phyloP scores from a whole-genome alignment of 2,329 filamentous ascomycete species.

The Akanthomyces lecanii region DNA sequence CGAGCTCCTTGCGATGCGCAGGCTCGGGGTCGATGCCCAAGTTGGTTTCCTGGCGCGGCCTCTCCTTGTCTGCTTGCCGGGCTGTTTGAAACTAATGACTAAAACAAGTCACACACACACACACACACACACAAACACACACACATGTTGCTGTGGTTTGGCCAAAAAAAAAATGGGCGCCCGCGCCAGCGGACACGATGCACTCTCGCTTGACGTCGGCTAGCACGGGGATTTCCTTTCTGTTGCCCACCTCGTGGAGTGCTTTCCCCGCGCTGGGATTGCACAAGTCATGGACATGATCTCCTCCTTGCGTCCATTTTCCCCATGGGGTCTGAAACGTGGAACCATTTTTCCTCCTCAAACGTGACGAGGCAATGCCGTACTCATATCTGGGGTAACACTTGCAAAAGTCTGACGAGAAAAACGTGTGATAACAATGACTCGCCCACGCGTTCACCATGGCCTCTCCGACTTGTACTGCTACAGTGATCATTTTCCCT shows the following conservation, averaged over 20 bases:
- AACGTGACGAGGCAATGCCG: too few species aligned
- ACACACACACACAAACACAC: not conserved
- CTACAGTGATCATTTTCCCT: too few species aligned
- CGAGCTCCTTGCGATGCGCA: too few species aligned
- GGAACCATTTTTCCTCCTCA: not conserved
- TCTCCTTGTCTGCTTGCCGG: too few species aligned
- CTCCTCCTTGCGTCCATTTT: not conserved
- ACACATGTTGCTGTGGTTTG: too few species aligned
- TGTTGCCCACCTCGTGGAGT: not conserved
- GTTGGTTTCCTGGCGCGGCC: too few species aligned
- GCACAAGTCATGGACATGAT: not conserved
- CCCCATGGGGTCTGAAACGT: not conserved
- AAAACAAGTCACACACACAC: not conserved
- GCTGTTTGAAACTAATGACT: not conserved
- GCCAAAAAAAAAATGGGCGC: not conserved
- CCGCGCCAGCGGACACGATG: not conserved
- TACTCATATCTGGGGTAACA: too few species aligned
- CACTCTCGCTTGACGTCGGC: slow-evolving; percentile 10
- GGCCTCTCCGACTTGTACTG: too few species aligned
- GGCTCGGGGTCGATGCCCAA: too few species aligned
- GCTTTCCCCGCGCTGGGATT: not conserved
- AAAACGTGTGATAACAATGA: too few species aligned
- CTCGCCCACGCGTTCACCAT: too few species aligned
- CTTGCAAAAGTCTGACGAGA: too few species aligned
- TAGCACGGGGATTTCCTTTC: not conserved